A percentile compares a stretch with the other conserved stretches of the same genome.
Evolutionary conservation across 1,284 basidiomycete species (phyloP).

Genomic region (Dichomitus squalens): DNA sequence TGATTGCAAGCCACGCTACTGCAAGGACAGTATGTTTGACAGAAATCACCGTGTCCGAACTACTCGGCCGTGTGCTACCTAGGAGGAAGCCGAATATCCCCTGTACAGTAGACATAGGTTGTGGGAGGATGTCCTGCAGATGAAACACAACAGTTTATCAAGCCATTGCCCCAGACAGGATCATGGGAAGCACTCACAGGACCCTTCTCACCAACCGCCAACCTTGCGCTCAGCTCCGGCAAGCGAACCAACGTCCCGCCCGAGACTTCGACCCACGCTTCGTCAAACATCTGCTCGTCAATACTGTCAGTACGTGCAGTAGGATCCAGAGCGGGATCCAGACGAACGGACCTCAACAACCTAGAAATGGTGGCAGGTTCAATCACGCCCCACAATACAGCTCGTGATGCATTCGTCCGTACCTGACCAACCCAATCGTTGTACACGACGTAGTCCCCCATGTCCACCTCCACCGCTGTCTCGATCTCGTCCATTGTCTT

Average conservation of each 20-base stretch:
- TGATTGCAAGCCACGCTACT: conserved; percentile 87
- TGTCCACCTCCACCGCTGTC: conserved; percentile 60
- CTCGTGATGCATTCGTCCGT: conserved; percentile 28
- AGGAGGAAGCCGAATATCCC: conserved; percentile 50
- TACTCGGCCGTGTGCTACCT: conserved; percentile 44
- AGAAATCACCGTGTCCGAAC: conserved; percentile 66
- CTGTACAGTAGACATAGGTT: conserved; percentile 46
- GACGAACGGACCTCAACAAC: conserved; percentile 48
- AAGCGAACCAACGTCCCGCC: conserved; percentile 64
- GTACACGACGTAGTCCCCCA: conserved; percentile 82
- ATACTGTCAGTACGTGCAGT: conserved; percentile 17
- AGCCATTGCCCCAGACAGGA: background rate
- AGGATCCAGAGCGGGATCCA: too few species aligned
- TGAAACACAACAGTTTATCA: background rate
- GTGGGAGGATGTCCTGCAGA: conserved; percentile 66
- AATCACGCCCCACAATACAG: conserved; percentile 7
- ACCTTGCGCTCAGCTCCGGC: conserved; percentile 73
- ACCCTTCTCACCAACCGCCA: conserved; percentile 73
- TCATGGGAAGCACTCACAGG: conserved; percentile 44
- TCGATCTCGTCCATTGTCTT: conserved; percentile 63
- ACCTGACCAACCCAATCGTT: conserved; percentile 92
- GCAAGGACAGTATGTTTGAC: conserved; percentile 82
- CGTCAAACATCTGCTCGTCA: conserved; percentile 76
- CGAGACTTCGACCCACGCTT: conserved; percentile 69
- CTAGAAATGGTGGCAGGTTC: conserved; percentile 32